These are phyloP conservation scores for Dioscorea alata DNA, from an alignment of 106 monocot genomes.

Conservation along the genomic window DNA sequence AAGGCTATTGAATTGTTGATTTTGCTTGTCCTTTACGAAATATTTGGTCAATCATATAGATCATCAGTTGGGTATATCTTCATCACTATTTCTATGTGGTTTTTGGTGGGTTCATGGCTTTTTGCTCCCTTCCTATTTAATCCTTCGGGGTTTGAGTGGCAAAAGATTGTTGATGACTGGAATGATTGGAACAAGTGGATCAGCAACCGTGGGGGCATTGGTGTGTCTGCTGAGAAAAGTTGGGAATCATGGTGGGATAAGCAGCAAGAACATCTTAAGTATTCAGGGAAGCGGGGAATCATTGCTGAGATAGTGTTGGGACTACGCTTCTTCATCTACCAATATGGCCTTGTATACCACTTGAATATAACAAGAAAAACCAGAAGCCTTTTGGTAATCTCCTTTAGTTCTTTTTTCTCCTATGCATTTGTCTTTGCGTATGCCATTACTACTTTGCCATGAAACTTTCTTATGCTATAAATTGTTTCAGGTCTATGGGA, in stretches of 20 bases:
- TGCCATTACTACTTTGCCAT: background rate
- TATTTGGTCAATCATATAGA: slow-evolving; percentile 68
- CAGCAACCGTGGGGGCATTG: slow-evolving; percentile 84
- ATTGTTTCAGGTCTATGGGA: slow-evolving; percentile 74
- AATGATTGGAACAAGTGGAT: slow-evolving; percentile 97
- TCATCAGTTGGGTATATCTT: slow-evolving; percentile 65
- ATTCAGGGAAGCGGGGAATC: slow-evolving; percentile 68
- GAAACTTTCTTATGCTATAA: background rate
- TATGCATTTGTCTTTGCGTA: background rate
- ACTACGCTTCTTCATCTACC: slow-evolving; percentile 83
- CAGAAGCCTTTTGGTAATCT: slow-evolving; percentile 65
- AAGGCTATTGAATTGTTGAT: slow-evolving; percentile 88
- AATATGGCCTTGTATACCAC: slow-evolving; percentile 96
- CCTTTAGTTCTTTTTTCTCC: background rate
- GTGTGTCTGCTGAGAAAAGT: slow-evolving; percentile 74
- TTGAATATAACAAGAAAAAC: slow-evolving; percentile 54
- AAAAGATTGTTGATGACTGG: slow-evolving; percentile 97
- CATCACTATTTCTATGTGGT: slow-evolving; percentile 89
- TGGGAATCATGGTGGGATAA: slow-evolving; percentile 99
- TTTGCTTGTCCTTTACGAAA: slow-evolving; percentile 76
- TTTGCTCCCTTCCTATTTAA: slow-evolving; percentile 95
- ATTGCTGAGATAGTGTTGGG: slow-evolving; percentile 56
- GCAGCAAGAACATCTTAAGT: slow-evolving; percentile 80
- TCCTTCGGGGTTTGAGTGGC: slow-evolving; percentile 97
- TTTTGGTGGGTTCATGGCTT: slow-evolving; percentile 92